Evolutionary conservation across 257 asterid genomes (phyloP).

Genomic region (Cinchona pubescens): DNA sequence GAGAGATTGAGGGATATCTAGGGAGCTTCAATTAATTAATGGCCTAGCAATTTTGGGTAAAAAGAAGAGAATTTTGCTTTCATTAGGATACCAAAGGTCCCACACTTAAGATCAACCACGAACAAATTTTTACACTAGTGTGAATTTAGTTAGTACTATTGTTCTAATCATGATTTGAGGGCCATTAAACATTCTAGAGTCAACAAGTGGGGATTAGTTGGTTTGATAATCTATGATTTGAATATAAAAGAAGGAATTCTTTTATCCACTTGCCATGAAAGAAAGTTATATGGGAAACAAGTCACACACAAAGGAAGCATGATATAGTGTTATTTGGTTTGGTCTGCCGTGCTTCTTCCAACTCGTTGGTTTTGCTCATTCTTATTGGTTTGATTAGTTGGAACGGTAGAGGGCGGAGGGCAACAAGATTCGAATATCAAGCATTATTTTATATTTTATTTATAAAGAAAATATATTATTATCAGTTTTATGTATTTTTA

Average conservation of each 20-base stretch:
- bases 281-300: not conserved
- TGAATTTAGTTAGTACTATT: not conserved
- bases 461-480: too few species aligned
- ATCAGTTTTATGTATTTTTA: too few species aligned
- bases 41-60: conserved; percentile 17
- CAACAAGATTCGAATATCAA: too few species aligned
- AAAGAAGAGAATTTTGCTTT: conserved; percentile 3
- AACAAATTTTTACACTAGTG: not conserved
- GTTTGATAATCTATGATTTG: not conserved
- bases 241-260: not conserved
- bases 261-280: conserved; percentile 5
- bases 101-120: not conserved
- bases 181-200: not conserved
- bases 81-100: conserved; percentile 16
- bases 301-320: not conserved
- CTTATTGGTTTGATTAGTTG: too few species aligned
- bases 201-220: not conserved
- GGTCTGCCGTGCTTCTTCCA: not conserved
- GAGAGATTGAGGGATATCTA: not conserved
- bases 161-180: not conserved
- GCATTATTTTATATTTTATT: too few species aligned
- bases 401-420: too few species aligned
- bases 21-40: conserved; percentile 15
- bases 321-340: not conserved
- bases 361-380: not conserved